These are phyloP conservation scores for Canariomyces notabilis DNA, from an alignment of 2,329 filamentous ascomycete species.

Conservation along the genomic window DNA sequence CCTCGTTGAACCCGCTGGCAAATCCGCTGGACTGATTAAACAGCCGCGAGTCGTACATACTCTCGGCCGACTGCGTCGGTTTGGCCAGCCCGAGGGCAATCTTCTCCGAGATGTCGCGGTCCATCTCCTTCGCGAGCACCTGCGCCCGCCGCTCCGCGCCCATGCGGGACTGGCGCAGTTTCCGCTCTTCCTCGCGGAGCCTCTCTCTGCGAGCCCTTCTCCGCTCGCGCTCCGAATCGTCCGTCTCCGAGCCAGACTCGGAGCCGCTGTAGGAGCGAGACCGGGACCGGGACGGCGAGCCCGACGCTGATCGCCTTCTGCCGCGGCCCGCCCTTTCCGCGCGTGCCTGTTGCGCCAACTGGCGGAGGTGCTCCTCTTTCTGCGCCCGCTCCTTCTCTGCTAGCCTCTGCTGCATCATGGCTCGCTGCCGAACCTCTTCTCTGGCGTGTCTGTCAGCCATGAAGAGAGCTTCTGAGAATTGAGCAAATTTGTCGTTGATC, in stretches of 20 bases:
- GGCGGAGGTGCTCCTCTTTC: slow-evolving; percentile 87
- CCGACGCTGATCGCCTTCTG: slow-evolving; percentile 22
- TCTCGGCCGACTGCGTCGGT: slow-evolving; percentile 83
- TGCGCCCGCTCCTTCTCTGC: slow-evolving; percentile 94
- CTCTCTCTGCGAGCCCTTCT: slow-evolving; percentile 73
- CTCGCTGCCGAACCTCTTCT: slow-evolving; percentile 89
- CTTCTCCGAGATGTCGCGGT: slow-evolving; percentile 95
- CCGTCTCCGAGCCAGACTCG: slow-evolving; percentile 47
- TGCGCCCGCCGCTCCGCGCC: slow-evolving; percentile 87
- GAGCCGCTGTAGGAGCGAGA: slow-evolving; percentile 51
- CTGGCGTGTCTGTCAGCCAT: slow-evolving; percentile 91
- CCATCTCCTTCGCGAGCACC: slow-evolving; percentile 89
- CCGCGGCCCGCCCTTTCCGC: slow-evolving; percentile 63
- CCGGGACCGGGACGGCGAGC: slow-evolving; percentile 32
- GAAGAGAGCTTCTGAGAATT: slow-evolving; percentile 89
- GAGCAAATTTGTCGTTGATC: slow-evolving; percentile 98
- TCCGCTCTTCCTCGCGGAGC: slow-evolving; percentile 77
- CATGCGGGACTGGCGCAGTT: slow-evolving; percentile 91
- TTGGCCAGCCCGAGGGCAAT: slow-evolving; percentile 92
- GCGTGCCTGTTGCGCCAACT: slow-evolving; percentile 84
- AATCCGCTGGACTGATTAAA: slow-evolving; percentile 95
- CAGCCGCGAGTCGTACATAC: slow-evolving; percentile 93
- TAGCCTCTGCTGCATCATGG: slow-evolving; percentile 90
- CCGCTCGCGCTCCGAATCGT: slow-evolving; percentile 69
- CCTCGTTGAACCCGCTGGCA: slow-evolving; percentile 89